Evolutionary conservation across 169 alveolate species (phyloP).

Genomic region (Eimeria necatrix): DNA sequence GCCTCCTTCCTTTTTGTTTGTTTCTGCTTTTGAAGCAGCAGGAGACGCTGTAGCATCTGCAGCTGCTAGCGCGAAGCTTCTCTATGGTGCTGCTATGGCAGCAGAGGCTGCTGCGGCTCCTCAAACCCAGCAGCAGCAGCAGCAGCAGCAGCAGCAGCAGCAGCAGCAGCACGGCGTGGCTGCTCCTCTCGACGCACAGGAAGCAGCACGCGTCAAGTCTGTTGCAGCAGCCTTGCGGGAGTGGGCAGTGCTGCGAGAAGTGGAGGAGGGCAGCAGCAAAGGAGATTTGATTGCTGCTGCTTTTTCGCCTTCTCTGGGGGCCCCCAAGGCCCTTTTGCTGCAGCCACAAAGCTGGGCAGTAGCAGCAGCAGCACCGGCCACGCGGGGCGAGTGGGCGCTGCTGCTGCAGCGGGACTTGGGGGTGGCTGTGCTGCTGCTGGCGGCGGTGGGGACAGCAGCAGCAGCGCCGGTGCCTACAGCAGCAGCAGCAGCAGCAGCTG

Average conservation of each 20-base stretch:
- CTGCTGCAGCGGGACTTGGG: constrained; percentile 61
- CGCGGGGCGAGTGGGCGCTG: constrained; percentile 24
- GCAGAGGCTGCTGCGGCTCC: constrained; percentile 54
- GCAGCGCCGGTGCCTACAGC: not conserved
- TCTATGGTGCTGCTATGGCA: constrained; percentile 32
- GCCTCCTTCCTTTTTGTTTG: constrained; percentile 58
- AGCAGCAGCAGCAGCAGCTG: not conserved
- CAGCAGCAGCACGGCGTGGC: constrained; percentile 24
- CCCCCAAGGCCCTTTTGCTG: constrained; percentile 41
- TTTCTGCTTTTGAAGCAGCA: constrained; percentile 72
- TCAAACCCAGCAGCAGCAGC: constrained; percentile 48
- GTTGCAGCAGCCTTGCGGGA: constrained; percentile 26
- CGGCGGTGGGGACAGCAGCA: constrained; percentile 31
- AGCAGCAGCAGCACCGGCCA: not conserved
- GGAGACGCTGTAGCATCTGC: constrained; percentile 69
- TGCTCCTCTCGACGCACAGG: constrained; percentile 1
- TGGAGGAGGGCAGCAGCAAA: constrained; percentile 52
- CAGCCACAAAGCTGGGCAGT: constrained; percentile 58
- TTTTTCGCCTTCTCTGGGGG: constrained; percentile 40
- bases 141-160: constrained; percentile 62
- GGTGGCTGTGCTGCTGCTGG: constrained; percentile 53
- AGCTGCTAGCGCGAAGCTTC: constrained; percentile 63
- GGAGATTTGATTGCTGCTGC: constrained; percentile 16
- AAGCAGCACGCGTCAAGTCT: constrained; percentile 10
- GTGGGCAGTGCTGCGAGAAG: constrained; percentile 19